These are phyloP conservation scores for Medicago truncatula DNA, from an alignment of 306 rosid genomes.

Conservation along the genomic window DNA sequence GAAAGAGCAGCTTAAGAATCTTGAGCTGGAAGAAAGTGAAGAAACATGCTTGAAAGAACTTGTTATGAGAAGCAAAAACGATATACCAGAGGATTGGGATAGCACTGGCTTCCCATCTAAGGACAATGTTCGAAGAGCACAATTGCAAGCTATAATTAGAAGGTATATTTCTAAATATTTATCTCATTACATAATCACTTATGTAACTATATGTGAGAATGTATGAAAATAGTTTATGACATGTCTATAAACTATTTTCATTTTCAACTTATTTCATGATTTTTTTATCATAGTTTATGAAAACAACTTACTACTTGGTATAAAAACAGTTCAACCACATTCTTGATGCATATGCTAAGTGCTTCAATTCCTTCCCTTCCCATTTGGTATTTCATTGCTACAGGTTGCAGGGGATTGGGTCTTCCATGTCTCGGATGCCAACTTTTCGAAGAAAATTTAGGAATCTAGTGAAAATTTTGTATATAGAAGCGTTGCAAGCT, in stretches of 20 bases:
- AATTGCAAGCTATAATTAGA: slow-evolving; percentile 77
- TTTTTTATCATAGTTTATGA: not conserved
- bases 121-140: slow-evolving; percentile 72
- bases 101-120: slow-evolving; percentile 57
- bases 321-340: not conserved
- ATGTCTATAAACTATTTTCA: not conserved
- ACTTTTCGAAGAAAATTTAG: slow-evolving; percentile 68
- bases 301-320: not conserved
- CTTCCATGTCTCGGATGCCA: slow-evolving; percentile 71
- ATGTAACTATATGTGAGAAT: not conserved
- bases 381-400: not conserved
- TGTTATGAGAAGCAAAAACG: slow-evolving; percentile 65
- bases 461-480: slow-evolving; percentile 65
- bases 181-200: not conserved
- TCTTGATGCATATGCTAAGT: too few relatives aligned
- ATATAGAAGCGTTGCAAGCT: slow-evolving; percentile 66
- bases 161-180: slow-evolving; percentile 51
- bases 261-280: not conserved
- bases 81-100: slow-evolving; percentile 79
- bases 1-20: slow-evolving; percentile 74
- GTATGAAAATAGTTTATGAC: not conserved
- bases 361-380: too few relatives aligned
- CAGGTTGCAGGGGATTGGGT: slow-evolving; percentile 81
- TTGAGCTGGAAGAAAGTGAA: slow-evolving; percentile 58
- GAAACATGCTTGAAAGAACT: slow-evolving; percentile 65